Evolutionary conservation across 2,329 filamentous ascomycete species (phyloP).

Genomic region (Trichoderma sp.): DNA sequence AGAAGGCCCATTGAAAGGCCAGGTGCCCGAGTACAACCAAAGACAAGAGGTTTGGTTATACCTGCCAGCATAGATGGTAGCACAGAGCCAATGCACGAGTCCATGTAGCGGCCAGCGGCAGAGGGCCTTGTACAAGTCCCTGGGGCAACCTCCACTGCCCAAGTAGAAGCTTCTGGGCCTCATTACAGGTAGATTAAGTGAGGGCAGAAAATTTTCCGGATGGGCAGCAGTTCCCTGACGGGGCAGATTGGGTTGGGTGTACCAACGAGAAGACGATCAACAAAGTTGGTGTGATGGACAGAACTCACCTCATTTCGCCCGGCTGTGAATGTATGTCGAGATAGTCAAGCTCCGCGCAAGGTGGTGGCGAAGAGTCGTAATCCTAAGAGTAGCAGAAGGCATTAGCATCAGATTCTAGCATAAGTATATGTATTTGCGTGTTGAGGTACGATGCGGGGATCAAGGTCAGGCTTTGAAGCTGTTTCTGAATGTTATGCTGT

Average conservation of each 20-base stretch:
- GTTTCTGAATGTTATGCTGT: background rate
- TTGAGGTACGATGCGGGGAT: background rate
- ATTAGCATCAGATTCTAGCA: constrained; percentile 27
- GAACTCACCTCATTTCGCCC: constrained; percentile 55
- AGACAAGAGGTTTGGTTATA: constrained; percentile 36
- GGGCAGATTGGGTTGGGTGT: constrained; percentile 6
- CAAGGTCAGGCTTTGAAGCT: background rate
- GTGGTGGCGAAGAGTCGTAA: constrained; percentile 53
- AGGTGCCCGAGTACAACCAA: constrained; percentile 30
- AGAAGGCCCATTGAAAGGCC: constrained; percentile 1
- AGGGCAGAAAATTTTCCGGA: background rate
- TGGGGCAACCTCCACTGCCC: background rate
- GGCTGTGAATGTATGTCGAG: constrained; percentile 50
- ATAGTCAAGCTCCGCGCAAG: constrained; percentile 49
- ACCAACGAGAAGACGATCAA: background rate
- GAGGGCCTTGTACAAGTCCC: constrained; percentile 15
- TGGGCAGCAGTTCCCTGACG: background rate
- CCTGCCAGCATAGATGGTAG: constrained; percentile 45
- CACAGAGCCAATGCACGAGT: constrained; percentile 33
- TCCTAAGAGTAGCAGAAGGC: constrained; percentile 43
- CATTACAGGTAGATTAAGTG: background rate
- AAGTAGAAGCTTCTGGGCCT: background rate
- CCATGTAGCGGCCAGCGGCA: constrained; percentile 19
- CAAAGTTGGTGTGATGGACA: constrained; percentile 7
- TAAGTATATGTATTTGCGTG: constrained; percentile 9